phyloP scores from a whole-genome alignment of 768 basidiomycete genomes.

The Lentinus tigrinus region DNA sequence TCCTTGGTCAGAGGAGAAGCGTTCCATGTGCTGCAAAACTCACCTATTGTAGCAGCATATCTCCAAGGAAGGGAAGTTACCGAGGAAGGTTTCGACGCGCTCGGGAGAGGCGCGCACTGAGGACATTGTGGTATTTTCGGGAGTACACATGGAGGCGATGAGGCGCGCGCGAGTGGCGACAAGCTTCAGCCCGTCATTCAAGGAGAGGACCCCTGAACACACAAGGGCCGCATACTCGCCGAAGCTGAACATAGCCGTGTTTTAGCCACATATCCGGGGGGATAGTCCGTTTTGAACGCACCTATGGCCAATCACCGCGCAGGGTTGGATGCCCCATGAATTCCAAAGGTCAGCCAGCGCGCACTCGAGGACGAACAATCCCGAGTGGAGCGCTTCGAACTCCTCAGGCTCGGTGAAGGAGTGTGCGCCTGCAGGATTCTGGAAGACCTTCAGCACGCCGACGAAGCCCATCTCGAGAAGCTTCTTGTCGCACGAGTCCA shows the following conservation, averaged over 20 bases:
- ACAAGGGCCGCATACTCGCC: constrained; percentile 77
- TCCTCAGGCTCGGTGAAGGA: constrained; percentile 27
- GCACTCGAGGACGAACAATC: constrained; percentile 63
- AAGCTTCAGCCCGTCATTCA: constrained; percentile 56
- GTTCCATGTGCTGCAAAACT: not conserved
- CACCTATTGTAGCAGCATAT: constrained; percentile 65
- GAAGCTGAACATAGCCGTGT: constrained; percentile 42
- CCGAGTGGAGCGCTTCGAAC: constrained; percentile 48
- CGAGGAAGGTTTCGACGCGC: constrained; percentile 30
- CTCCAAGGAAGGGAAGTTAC: constrained; percentile 29
- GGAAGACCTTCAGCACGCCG: constrained; percentile 43
- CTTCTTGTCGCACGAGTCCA: constrained; percentile 58
- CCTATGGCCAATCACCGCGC: constrained; percentile 74
- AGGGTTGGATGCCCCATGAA: constrained; percentile 62
- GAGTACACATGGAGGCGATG: constrained; percentile 48
- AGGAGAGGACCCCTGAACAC: constrained; percentile 53
- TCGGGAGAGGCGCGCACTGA: constrained; percentile 44
- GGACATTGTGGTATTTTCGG: constrained; percentile 57
- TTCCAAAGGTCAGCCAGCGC: constrained; percentile 64
- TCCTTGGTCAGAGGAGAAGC: not conserved
- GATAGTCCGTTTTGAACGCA: constrained; percentile 27
- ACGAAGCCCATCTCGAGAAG: constrained; percentile 50
- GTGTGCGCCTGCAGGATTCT: not conserved
- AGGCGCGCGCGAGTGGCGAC: constrained; percentile 59
- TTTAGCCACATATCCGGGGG: not conserved